Evolutionary conservation across 2,329 filamentous ascomycete genomes (phyloP), one percentile per base, ranked within the genome.

Genomic region (Seiridium cupressi): DNA sequence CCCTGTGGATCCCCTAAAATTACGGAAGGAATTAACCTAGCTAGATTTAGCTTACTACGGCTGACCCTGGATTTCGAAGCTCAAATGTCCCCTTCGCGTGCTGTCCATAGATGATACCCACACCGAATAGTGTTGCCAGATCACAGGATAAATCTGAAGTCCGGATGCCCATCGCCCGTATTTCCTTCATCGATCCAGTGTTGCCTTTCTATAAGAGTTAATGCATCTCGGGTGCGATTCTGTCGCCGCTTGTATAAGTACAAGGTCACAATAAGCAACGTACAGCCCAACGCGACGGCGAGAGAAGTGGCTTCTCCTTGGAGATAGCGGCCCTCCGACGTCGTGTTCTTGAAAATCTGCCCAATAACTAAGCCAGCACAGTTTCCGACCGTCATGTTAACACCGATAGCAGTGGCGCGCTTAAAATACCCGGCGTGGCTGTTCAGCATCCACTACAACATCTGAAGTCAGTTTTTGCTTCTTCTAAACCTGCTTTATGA

Each of bases 351-450:
- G 40, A 59, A 59, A 11, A 59, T 59, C 32, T 55, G 57, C 26
- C 47, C 57, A 47, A 59, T 59, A 18, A 59, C 57, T 18, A 59
- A 32, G 31, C 57, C 57, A 32, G 57, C 57, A 42, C 47, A 47
- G 51, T 59, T 59, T 13, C 57, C 57, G 11, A 59, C 36, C 13
- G 57, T 59, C 57, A 59, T 59, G 18, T 59, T 59, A 35, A 59
- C 44, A 11, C 57, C 57, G 31, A 59, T 59, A 11, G 57, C 57
- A 5, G 57, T 59, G 6, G 57, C 57, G 11, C 57, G 34, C 18
- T 59, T 59, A 31, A 55, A 54, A 32, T 59, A 59, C 8, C 57
- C 57, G 8, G 57, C 57, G 32, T 59, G 57, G 34, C 47, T 53
- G 42, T 53, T 53, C 35, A 59, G 35, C 57, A 59, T 59, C 57